Base-by-base conservation (phyloP, 129 eudicot species). In the Tagetes patula region DNA sequence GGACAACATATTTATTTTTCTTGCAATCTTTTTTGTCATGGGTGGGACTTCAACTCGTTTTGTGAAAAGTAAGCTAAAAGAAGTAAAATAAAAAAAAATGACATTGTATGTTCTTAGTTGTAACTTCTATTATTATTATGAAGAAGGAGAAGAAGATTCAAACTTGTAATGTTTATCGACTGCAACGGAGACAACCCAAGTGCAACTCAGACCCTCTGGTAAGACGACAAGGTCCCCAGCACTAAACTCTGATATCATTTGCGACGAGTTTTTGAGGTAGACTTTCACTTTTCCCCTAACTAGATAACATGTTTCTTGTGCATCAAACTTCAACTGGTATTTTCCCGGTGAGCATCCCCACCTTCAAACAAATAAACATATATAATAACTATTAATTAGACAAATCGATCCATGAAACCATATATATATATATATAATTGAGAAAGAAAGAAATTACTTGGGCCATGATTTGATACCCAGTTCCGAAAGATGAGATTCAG, bases 341-440 rank as follows among this genome's bases (percentile, higher is more conserved):
- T 85, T 89, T 73, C 98, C 2, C n/a, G 98, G 96, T 3, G 98
- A 79, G 59, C 98, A 92, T 43, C 96, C 98, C 98, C 98, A 92
- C 81, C 98, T 89, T 39, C 66, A 40, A 50, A 76, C 32, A 11
- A 39, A 47, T 65, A 3, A 38, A 53, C 52, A 3, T 30, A 39
- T n/a, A n/a, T n/a, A n/a, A n/a, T n/a, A n/a, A n/a, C n/a, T 14
- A 33, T 11, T 31, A 0, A 34, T 60, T n/a, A n/a, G 41, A 61
- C 32, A 27, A 2, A 32, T 8, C 4, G 4, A 52, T n/a, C 8
- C 3, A 20, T 11, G 36, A 73, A 72, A 72, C 76, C 67, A 58
- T 74, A 74, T 62, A 47, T 11, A 14, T n/a, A n/a, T 14, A 4
- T 6, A 27, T 48, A 46, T n/a, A n/a, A 12, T 20, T 69, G 14